phyloP scores from a whole-genome alignment of 768 basidiomycete species.

The Psilocybe tampanensis region DNA sequence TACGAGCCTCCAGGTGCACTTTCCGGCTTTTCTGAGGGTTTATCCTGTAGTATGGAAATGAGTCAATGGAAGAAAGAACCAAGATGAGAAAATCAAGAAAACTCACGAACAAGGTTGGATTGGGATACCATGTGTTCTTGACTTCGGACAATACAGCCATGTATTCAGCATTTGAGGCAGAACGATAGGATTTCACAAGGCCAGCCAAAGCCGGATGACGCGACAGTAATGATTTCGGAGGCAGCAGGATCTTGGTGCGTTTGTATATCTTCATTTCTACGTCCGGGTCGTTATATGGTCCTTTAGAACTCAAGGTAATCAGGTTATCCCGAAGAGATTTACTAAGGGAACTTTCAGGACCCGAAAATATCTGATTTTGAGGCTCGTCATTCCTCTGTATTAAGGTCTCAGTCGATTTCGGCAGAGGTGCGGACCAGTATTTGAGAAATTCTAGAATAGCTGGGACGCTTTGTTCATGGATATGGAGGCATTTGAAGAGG shows the following conservation, averaged over 20 bases:
- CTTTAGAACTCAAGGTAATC: not conserved
- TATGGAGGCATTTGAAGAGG: constrained; percentile 1
- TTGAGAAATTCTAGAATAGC: constrained; percentile 16
- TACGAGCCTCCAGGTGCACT: constrained; percentile 6
- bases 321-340: constrained; percentile 1
- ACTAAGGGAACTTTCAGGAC: not conserved
- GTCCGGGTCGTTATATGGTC: constrained; percentile 13
- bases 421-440: constrained; percentile 22
- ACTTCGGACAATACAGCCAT: constrained; percentile 10
- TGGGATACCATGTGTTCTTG: constrained; percentile 17
- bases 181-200: constrained; percentile 8
- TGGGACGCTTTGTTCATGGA: constrained; percentile 11
- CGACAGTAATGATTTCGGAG: constrained; percentile 15
- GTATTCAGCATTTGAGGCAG: not conserved
- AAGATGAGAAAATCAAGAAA: not conserved
- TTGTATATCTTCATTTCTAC: constrained; percentile 13
- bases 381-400: constrained; percentile 8
- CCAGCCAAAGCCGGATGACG: constrained; percentile 14
- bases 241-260: constrained; percentile 12
- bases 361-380: not conserved
- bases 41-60: constrained; percentile 11
- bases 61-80: not conserved
- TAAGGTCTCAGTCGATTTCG: constrained; percentile 15
- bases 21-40: constrained; percentile 7
- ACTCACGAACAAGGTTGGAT: constrained; percentile 23